These are phyloP conservation scores for Fraxinus sp. DNA, from an alignment of 305 asterid species.

Conservation along the genomic window DNA sequence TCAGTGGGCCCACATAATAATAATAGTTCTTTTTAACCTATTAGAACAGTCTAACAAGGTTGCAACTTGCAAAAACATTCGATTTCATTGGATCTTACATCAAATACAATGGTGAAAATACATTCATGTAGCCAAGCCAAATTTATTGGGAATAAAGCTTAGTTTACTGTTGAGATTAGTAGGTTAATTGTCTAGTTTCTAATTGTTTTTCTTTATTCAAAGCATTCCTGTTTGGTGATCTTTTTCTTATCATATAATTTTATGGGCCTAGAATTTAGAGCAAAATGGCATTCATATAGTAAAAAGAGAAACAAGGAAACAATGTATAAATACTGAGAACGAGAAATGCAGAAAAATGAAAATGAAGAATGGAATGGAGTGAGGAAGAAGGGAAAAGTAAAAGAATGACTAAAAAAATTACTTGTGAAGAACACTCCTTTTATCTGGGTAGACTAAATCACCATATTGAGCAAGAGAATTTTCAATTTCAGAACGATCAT, in stretches of 20 bases:
- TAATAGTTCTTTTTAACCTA: not conserved
- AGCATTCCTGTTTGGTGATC: not conserved
- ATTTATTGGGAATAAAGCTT: not conserved
- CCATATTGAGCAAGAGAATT: slow-evolving; percentile 84
- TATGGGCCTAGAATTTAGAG: not conserved
- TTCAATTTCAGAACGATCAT: slow-evolving; percentile 79
- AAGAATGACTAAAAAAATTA: slow-evolving; percentile 32
- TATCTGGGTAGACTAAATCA: slow-evolving; percentile 81
- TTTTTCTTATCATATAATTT: not conserved
- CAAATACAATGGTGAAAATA: not conserved
- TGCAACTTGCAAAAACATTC: not conserved
- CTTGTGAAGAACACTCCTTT: slow-evolving; percentile 64
- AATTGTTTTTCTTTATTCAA: not conserved
- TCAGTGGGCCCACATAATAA: not conserved
- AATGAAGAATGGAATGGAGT: slow-evolving; percentile 2
- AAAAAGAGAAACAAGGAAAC: not conserved
- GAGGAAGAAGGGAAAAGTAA: not conserved
- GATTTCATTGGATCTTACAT: not conserved
- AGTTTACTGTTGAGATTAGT: not conserved
- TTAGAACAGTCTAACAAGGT: not conserved
- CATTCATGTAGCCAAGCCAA: not conserved
- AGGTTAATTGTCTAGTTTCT: not conserved
- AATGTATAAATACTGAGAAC: not conserved
- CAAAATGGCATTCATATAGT: not conserved
- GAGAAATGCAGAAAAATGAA: not conserved